Evolutionary conservation across 768 basidiomycete species (phyloP).

Genomic region (Tricholoma matsutake): DNA sequence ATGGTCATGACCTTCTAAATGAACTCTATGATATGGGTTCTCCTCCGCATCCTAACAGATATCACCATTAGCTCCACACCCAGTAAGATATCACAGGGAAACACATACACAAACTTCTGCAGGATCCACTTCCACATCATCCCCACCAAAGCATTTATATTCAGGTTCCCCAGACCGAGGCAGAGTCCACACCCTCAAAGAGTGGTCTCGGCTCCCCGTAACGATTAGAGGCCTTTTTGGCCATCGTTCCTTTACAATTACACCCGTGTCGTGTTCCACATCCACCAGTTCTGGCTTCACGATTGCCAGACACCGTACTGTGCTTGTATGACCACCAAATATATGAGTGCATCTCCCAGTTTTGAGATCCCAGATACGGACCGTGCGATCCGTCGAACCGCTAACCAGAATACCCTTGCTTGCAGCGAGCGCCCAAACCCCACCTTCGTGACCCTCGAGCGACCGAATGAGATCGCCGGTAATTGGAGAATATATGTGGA

Average conservation of each 20-base stretch:
- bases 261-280: constrained; percentile 60
- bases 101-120: constrained; percentile 37
- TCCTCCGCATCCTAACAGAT: constrained; percentile 51
- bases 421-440: constrained; percentile 94
- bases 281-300: constrained; percentile 90
- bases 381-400: constrained; percentile 91
- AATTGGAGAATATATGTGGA: constrained; percentile 89
- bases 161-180: constrained; percentile 69
- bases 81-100: neutral
- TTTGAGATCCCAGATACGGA: constrained; percentile 85
- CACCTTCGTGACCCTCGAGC: constrained; percentile 89
- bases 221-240: constrained; percentile 68
- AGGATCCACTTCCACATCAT: constrained; percentile 59
- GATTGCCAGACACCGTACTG: constrained; percentile 93
- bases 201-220: constrained; percentile 70
- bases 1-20: constrained; percentile 86
- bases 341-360: constrained; percentile 85
- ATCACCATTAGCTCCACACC: constrained; percentile 32
- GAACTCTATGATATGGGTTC: constrained; percentile 88
- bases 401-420: constrained; percentile 87
- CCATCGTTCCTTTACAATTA: constrained; percentile 66
- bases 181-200: constrained; percentile 57
- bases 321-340: constrained; percentile 95
- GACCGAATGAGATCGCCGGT: constrained; percentile 73
- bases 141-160: constrained; percentile 62